Percentiles rank a stretch among this genome's conserved stretches.
Conservation (phyloP, 176 grass and related monocot genomes). For the maize (Zea mays) region DNA sequence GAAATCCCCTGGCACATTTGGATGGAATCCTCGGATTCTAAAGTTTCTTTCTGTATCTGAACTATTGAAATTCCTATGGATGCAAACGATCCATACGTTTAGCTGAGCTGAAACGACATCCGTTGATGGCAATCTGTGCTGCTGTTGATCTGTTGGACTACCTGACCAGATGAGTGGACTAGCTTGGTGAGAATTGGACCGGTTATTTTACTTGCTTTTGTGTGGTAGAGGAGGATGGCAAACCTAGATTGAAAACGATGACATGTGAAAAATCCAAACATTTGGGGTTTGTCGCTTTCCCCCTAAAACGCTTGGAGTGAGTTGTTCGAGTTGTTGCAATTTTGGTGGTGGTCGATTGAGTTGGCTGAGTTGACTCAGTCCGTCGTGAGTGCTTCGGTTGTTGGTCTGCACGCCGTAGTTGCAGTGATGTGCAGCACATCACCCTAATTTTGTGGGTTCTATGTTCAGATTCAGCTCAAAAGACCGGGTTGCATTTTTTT, state of each 20-base stretch:
- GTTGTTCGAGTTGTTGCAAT: neutral
- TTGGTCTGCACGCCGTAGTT: neutral
- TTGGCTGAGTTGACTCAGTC: neutral
- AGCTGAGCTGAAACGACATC: neutral
- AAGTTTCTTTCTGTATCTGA: no score
- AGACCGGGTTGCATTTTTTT: neutral
- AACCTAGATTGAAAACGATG: neutral
- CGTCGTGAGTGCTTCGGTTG: neutral
- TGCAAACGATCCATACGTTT: neutral
- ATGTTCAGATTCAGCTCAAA: neutral
- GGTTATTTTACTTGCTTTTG: neutral
- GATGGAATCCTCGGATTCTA: no score
- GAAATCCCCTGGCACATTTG: no score
- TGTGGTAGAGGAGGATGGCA: neutral
- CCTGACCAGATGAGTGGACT: neutral
- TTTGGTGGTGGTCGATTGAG: neutral
- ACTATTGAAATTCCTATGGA: no score
- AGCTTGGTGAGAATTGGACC: neutral
- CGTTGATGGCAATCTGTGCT: neutral
- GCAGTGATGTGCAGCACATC: neutral
- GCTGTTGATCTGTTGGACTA: neutral
- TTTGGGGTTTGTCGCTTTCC: neutral
- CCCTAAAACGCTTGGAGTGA: neutral
- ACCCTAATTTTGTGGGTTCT: neutral
- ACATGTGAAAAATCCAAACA: neutral